Evolutionary conservation across 306 rosid genomes (phyloP).

Genomic region (Acacia crassicarpa): DNA sequence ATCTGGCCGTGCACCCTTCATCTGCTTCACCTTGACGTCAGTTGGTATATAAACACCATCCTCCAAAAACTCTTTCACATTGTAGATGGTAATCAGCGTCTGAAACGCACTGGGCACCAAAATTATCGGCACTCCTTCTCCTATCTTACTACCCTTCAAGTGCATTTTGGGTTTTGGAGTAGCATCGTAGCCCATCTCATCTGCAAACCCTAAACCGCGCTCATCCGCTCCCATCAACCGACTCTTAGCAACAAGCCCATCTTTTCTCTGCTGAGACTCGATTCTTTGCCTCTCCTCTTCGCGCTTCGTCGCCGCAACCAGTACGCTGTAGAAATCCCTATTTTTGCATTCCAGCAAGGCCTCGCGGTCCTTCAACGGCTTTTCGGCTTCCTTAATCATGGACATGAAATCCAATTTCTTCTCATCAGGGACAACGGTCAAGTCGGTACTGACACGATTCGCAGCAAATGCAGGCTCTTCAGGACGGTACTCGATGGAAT

Average conservation of each 20-base stretch:
- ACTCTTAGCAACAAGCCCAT: constrained; percentile 91
- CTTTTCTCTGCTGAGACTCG: constrained; percentile 94
- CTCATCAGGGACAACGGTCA: neutral
- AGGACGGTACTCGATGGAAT: constrained; percentile 75
- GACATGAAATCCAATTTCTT: constrained; percentile 55
- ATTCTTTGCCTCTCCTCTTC: constrained; percentile 88
- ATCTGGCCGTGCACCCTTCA: constrained; percentile 87
- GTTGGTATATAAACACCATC: constrained; percentile 90
- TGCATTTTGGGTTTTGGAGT: constrained; percentile 81
- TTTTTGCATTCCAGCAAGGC: constrained; percentile 79
- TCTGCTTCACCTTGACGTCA: constrained; percentile 89
- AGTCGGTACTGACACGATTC: constrained; percentile 1
- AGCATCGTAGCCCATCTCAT: constrained; percentile 66
- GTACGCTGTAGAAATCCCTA: constrained; percentile 70
- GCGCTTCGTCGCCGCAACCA: constrained; percentile 78
- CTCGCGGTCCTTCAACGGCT: constrained; percentile 84
- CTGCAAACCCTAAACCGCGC: constrained; percentile 67
- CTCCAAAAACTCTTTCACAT: constrained; percentile 93
- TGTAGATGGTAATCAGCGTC: constrained; percentile 84
- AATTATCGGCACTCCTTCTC: constrained; percentile 95
- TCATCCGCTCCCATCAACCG: constrained; percentile 80
- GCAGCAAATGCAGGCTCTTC: constrained; percentile 52
- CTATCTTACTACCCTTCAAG: constrained; percentile 75
- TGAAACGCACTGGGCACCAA: constrained; percentile 91
- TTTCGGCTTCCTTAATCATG: constrained; percentile 59